Evolutionary conservation across 2,329 filamentous ascomycete species (phyloP).

Genomic region (Nigrospora osmanthi): DNA sequence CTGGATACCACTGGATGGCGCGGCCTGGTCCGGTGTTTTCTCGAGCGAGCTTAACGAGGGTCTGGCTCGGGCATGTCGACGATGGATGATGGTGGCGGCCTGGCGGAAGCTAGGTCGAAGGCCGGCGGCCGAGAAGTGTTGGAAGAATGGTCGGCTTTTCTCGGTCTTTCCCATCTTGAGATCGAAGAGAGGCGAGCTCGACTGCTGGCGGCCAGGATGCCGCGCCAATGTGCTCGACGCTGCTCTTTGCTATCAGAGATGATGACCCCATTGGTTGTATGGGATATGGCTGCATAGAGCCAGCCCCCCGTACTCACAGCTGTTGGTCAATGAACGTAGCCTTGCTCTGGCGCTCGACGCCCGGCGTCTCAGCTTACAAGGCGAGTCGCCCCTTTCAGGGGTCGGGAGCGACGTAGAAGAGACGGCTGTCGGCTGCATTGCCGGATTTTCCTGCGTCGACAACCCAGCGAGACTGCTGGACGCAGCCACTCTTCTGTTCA

Average conservation of each 20-base stretch:
- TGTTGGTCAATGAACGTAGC: constrained; percentile 32
- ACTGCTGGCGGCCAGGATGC: constrained; percentile 13
- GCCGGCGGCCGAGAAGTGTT: constrained; percentile 30
- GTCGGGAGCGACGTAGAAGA: neutral
- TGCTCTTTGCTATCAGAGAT: constrained; percentile 6
- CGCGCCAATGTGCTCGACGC: constrained; percentile 14
- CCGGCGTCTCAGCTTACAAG: constrained; percentile 29
- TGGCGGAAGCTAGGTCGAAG: constrained; percentile 28
- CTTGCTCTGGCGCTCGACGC: constrained; percentile 33
- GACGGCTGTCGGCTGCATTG: neutral
- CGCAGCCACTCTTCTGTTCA: neutral
- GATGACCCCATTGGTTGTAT: too few species aligned
- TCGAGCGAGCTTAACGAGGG: constrained; percentile 27
- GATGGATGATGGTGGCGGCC: constrained; percentile 32
- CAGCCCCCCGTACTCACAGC: constrained; percentile 16
- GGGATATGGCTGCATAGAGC: too few species aligned
- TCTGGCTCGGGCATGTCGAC: constrained; percentile 27
- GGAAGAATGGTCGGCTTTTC: constrained; percentile 14
- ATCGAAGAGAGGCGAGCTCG: constrained; percentile 9
- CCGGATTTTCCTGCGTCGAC: neutral
- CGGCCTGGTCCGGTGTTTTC: constrained; percentile 14
- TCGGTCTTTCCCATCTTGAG: neutral
- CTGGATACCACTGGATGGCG: constrained; percentile 13
- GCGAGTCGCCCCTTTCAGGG: constrained; percentile 13
- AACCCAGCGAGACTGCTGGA: neutral